Base-by-base conservation (phyloP, 2,329 filamentous ascomycete genomes). In the Fusarium caatingaense region DNA sequence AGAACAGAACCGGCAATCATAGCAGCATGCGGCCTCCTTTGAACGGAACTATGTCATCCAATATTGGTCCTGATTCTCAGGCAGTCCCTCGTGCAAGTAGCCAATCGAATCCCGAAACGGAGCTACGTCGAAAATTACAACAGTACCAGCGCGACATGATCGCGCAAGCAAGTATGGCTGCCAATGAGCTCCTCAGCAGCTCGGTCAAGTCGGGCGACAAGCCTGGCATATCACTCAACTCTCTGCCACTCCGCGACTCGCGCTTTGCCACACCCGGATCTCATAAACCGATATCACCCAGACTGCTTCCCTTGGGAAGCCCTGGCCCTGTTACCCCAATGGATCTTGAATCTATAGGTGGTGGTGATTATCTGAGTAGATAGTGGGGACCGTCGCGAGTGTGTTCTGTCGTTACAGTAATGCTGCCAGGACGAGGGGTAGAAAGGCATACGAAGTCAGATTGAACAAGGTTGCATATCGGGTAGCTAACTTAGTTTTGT, bases 81-180 rank as follows among this genome's bases (percentile, higher is more conserved):
- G 71, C 80, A 5, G 75, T 79, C 13, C 57, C 58, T 53, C 65
- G 54, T 23, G n/a, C 67, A 20, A 54, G 41, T 13, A 47, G 45
- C 32, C 63, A 64, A 16, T 62, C 68, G 37, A 64, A 60, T 8
- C 54, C 66, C 7, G 78, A 79, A 30, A 73, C 82, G 1, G 87
- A 89, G 56, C 81, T 84, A 21, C 84, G 84, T 61, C 82, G 83
- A 28, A 84, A 83, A 62, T 68, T 89, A 40, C 83, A 86, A 71
- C 86, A 89, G 69, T 90, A 89, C 68, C 86, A 89, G 72, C 81
- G 85, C 50, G 87, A 89, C 59, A 89, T 89, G 87, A 84, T 89
- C 49, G 83, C 85, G 2, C 87, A 89, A 72, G 86, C 87, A 10
- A 80, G 82, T 27, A 78, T 86, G 66, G 86, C 85, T 9, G 86